A percentile compares a stretch with the other conserved stretches of the same genome.
Conservation (phyloP, 2,329 filamentous ascomycete genomes). For the Camptophora hylomeconis region DNA sequence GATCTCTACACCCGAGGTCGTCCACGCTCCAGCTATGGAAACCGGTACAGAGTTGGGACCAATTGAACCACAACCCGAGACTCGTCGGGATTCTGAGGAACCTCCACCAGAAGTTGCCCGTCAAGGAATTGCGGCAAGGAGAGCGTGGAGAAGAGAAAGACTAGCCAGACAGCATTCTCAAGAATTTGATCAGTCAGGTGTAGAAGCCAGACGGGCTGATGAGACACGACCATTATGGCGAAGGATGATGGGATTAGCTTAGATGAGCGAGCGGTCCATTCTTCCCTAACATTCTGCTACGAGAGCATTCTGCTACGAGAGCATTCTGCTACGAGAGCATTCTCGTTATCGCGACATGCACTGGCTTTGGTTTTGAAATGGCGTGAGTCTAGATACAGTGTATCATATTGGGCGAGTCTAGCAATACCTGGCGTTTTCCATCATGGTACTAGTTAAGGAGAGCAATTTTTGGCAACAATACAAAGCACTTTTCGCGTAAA, state of each 20-base stretch:
- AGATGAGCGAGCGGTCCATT: too few relatives aligned
- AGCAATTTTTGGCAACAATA: too few relatives aligned
- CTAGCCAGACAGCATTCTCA: constrained; percentile 12
- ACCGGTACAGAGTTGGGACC: constrained; percentile 3
- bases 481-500: too few relatives aligned
- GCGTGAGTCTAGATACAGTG: constrained; percentile 5
- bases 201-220: constrained; percentile 4
- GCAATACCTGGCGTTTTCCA: too few relatives aligned
- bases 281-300: too few relatives aligned
- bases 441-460: too few relatives aligned
- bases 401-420: constrained; percentile 4
- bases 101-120: constrained; percentile 13
- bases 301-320: too few relatives aligned
- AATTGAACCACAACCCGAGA: background rate
- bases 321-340: too few relatives aligned
- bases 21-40: constrained; percentile 2
- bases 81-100: constrained; percentile 3
- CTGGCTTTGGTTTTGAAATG: too few relatives aligned
- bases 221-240: constrained; percentile 8
- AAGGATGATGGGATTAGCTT: constrained; percentile 2
- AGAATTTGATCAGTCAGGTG: constrained; percentile 8
- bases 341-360: too few relatives aligned
- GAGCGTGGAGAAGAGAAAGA: constrained; percentile 15
- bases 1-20: background rate
- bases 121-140: constrained; percentile 13